Evolutionary conservation across 2,329 filamentous ascomycete species (phyloP).

Genomic region (Davidsoniella australis): DNA sequence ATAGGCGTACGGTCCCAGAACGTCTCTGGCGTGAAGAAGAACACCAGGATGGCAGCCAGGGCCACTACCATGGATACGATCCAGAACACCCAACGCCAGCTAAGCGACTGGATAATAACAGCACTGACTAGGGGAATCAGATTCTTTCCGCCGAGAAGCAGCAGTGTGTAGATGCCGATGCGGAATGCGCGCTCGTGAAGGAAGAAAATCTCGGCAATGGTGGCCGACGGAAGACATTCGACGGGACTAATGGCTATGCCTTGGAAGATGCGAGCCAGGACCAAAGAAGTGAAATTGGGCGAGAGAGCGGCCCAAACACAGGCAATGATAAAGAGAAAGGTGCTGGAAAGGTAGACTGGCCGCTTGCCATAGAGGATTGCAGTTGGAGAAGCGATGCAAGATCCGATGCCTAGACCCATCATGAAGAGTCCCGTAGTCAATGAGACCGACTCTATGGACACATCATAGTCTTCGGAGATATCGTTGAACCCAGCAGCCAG

Average conservation of each 20-base stretch:
- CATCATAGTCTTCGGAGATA: constrained; percentile 47
- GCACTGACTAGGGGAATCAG: constrained; percentile 75
- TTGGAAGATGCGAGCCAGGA: constrained; percentile 71
- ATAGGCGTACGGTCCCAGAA: constrained; percentile 79
- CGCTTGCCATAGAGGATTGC: constrained; percentile 84
- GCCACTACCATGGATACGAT: constrained; percentile 68
- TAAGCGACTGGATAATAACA: constrained; percentile 56
- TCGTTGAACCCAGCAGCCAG: constrained; percentile 79
- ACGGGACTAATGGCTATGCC: constrained; percentile 79
- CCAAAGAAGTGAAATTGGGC: constrained; percentile 60
- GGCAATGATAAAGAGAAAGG: constrained; percentile 59
- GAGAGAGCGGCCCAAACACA: constrained; percentile 77
- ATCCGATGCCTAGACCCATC: constrained; percentile 78
- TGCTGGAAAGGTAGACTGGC: constrained; percentile 68
- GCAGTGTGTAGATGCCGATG: constrained; percentile 79
- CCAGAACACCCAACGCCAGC: constrained; percentile 89
- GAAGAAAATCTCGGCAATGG: constrained; percentile 78
- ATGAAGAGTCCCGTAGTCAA: constrained; percentile 87
- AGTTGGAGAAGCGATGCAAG: constrained; percentile 70
- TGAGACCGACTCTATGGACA: constrained; percentile 57
- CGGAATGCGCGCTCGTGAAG: constrained; percentile 85
- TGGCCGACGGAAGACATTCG: constrained; percentile 82
- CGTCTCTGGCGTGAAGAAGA: constrained; percentile 84
- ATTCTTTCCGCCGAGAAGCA: constrained; percentile 84
- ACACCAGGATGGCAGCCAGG: constrained; percentile 53